Evolutionary conservation across 164 flowering plant species (phyloP), one percentile per base, ranked within the genome.

Genomic region (Berberis thunbergii): DNA sequence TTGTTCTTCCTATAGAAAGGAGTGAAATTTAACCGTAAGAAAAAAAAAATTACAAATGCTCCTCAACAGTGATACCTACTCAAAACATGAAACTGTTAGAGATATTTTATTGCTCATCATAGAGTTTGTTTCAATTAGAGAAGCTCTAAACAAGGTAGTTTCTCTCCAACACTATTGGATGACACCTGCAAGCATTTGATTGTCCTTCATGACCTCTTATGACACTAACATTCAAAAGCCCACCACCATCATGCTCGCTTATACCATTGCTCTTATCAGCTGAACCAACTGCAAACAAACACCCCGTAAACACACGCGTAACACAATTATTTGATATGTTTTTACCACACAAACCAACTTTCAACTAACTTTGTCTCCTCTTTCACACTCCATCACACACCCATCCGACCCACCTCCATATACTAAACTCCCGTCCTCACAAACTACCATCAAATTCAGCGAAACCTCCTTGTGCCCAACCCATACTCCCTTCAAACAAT

Each of bases 401-500:
- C 98, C 98, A 79, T 94, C 91, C 41, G 97, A 91, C 7, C 80
- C 83, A 10, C 90, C 97, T 54, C 84, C 90, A 69, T 80, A 91
- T 0, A 91, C 90, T 67, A 78, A 63, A 43, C 62, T 79, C 54
- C 90, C 93, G 56, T 85, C 88, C 3, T 80, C 80, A 1, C 85
- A 79, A 4, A 86, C 84, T 7, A 83, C 63, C 57, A 87, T 84
- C 0, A 95, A 70, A 72, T 89, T 90, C 61, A 90, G 5, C 0
- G 98, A 88, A 46, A 86, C 86, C 67, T 86, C 97, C 69, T 82
- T 82, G 52, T 88, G 95, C 3, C 97, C 96, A 65, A 80, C 85
- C 71, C 88, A 53, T 52, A 82, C 75, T 8, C 80, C 87, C 69
- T 71, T 77, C 48, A 88, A 66, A 13, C 70, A 71, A 75, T 85